Conservation (phyloP, 1,284 basidiomycete species). For the Dichomitus squalens region DNA sequence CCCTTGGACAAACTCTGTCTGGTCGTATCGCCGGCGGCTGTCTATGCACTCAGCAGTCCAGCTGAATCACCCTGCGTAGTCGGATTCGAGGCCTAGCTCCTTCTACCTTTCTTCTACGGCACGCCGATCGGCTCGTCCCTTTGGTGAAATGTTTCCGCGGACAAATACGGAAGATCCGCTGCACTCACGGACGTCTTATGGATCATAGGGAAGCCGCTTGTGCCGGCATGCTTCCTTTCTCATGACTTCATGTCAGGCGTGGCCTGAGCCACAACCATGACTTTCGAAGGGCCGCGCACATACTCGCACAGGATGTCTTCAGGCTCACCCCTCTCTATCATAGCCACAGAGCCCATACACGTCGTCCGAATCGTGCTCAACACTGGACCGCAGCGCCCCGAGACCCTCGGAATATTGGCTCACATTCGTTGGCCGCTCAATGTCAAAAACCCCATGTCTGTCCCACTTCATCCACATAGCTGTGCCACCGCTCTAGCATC, state of each 20-base stretch:
- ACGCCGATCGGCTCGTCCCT: neutral
- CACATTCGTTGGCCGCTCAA: neutral
- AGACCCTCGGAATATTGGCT: neutral
- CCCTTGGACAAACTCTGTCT: neutral
- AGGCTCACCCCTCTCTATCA: too few relatives aligned
- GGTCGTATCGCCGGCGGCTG: neutral
- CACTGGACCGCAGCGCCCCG: neutral
- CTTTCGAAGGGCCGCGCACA: neutral
- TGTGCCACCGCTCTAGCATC: neutral
- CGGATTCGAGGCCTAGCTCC: neutral
- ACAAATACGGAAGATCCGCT: neutral
- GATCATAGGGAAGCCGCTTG: neutral
- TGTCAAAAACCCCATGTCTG: neutral
- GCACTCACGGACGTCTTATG: neutral
- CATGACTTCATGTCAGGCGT: constrained; percentile 1
- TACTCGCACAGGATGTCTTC: too few relatives aligned
- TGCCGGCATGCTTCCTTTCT: constrained; percentile 3
- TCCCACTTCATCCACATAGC: neutral
- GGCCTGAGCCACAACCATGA: neutral
- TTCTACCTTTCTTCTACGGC: neutral
- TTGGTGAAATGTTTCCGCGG: neutral
- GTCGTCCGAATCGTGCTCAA: neutral
- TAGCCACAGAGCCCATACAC: neutral
- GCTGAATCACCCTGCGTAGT: neutral
- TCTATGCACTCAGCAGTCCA: too few relatives aligned